Evolutionary conservation across 257 asterid species (phyloP).

Genomic region (Parsonsia alboflavescens): DNA sequence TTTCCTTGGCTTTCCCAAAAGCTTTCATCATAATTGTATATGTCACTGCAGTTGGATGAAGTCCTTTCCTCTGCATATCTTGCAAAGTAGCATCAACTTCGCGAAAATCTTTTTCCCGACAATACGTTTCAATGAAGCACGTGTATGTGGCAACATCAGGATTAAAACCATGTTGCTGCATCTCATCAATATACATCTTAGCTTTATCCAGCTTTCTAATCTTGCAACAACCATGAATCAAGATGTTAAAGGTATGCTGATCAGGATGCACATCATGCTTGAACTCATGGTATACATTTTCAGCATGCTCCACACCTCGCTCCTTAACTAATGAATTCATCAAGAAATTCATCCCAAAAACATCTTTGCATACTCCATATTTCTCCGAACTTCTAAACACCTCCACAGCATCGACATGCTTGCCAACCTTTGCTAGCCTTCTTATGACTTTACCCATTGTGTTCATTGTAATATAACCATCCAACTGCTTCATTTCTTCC

Average conservation of each 20-base stretch:
- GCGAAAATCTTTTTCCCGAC: slow-evolving; percentile 74
- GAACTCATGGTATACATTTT: slow-evolving; percentile 37
- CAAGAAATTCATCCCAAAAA: slow-evolving; percentile 38
- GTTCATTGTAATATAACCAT: slow-evolving; percentile 45
- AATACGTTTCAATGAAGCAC: slow-evolving; percentile 51
- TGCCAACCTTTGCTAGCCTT: slow-evolving; percentile 65
- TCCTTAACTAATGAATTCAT: slow-evolving; percentile 61
- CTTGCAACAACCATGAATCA: slow-evolving; percentile 84
- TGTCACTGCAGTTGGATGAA: slow-evolving; percentile 52
- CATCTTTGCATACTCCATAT: slow-evolving; percentile 46
- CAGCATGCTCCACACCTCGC: slow-evolving; percentile 76
- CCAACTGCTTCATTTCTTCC: slow-evolving; percentile 59
- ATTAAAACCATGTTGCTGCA: slow-evolving; percentile 49
- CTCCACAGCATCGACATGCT: slow-evolving; percentile 55
- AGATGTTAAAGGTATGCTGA: slow-evolving; percentile 51
- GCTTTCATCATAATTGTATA: slow-evolving; percentile 61
- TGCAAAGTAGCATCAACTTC: slow-evolving; percentile 50
- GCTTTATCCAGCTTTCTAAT: slow-evolving; percentile 68
- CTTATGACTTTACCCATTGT: slow-evolving; percentile 63
- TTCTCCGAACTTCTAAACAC: slow-evolving; percentile 40
- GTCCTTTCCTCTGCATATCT: slow-evolving; percentile 54
- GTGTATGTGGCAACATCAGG: slow-evolving; percentile 65
- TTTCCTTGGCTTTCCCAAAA: slow-evolving; percentile 60
- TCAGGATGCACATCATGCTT: slow-evolving; percentile 44
- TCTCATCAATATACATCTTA: slow-evolving; percentile 37